Base-by-base conservation (phyloP, 495 filamentous ascomycete species). In the Talaromyces nanjingensis region DNA sequence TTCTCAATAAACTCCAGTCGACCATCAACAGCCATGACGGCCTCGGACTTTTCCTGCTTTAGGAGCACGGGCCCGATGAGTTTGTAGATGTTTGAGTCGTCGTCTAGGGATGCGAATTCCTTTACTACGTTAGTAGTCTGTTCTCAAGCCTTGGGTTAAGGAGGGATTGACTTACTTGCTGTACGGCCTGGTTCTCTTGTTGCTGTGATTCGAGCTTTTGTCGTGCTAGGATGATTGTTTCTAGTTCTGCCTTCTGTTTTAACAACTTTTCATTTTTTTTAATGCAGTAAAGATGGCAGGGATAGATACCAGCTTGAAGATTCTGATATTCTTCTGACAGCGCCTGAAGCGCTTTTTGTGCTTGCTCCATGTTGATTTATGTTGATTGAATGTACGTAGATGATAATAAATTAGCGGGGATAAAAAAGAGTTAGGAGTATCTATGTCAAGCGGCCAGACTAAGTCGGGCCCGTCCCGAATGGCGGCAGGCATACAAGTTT, bases 201-300 rank as follows among this genome's bases (percentile, higher is more conserved):
- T 89, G 87, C 75, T 98, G 94, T 27, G 91, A 91, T 73, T 97
- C 93, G 49, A 98, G 87, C 74, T 89, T 93, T 76, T 98, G 92
- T 52, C 91, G 86, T n/a, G 93, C 87, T 20, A 87, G 79, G 53
- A 98, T 82, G 24, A 85, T 76, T 53, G 83, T 80, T 74, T 89
- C 87, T 59, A 98, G 83, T 65, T 98, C 94, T 96, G 53, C 9
- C 9, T 3, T 57, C 12, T 60, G 18, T 6, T 25, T 57, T 57
- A 39, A n/a, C 16, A 39, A n/a, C 16, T 45, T 18, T 37, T 64
- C 18, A 45, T 18, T 37, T 64, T 29, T 22, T 31, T 18, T 12
- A 12, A 33, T 45, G 31, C 3, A 27, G 16, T 60, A 33, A 67
- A 60, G 53, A 20, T 14, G 42, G 49, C 22, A 39, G 59, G 37